Conservation (phyloP, 352 stramenopile species). For the Saprolegnia parasitica region DNA sequence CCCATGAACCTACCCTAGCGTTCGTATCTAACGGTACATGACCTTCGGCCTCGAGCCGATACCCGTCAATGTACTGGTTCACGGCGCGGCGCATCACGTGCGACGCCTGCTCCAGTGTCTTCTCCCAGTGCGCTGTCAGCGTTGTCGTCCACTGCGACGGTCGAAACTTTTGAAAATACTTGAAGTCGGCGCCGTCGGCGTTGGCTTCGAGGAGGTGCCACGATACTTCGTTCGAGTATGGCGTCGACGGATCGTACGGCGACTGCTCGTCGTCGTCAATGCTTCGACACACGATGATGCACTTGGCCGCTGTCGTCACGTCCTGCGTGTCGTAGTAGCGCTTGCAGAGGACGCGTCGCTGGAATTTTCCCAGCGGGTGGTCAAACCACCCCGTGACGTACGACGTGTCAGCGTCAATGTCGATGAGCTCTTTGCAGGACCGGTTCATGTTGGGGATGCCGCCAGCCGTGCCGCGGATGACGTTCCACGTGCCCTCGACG, state of each 20-base stretch:
- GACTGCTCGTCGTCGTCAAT: not conserved
- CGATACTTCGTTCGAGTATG: constrained; percentile 13
- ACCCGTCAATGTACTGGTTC: constrained; percentile 3
- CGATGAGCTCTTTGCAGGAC: constrained; percentile 4
- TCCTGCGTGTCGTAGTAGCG: not conserved
- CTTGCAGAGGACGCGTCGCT: constrained; percentile 6
- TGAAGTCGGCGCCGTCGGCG: constrained; percentile 2
- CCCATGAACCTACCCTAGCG: not conserved
- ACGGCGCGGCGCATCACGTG: constrained; percentile 2
- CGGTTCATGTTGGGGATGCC: constrained; percentile 16
- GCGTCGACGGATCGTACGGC: not conserved
- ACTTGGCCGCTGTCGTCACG: not conserved
- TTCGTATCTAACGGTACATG: not conserved
- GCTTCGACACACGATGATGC: constrained; percentile 7
- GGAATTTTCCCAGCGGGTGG: constrained; percentile 7
- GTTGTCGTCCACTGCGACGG: constrained; percentile 3
- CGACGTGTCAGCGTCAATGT: constrained; percentile 15
- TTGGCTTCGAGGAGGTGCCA: constrained; percentile 5
- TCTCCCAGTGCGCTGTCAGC: not conserved
- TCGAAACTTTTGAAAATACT: constrained; percentile 12
- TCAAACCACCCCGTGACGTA: constrained; percentile 15
- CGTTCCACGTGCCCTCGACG: not conserved
- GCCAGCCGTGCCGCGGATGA: constrained; percentile 4
- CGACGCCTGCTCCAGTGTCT: constrained; percentile 7
- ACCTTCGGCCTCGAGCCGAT: not conserved